Evolutionary conservation across 225 moss, liverwort and hornwort genomes (phyloP), one percentile per base, ranked within the genome.

Genomic region (Asterella californica): DNA sequence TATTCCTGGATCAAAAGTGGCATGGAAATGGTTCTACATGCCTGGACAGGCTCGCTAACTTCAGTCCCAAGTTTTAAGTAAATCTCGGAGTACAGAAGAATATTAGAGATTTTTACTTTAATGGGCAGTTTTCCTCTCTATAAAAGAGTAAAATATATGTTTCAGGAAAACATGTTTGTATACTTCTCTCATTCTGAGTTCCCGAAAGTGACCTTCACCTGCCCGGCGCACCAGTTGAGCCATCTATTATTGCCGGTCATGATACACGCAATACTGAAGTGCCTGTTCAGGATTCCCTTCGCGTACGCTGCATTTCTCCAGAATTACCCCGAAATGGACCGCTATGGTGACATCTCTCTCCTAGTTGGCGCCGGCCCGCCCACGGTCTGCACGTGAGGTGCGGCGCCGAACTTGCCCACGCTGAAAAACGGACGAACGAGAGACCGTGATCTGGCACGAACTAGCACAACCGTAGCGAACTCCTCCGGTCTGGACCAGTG

Each of bases 371-470:
- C 30, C 74, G 74, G 74, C 74, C 74, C 30, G 22, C 53, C 75
- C 75, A 54, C 75, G 75, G 75, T 57, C 55, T 36, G 34, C 75
- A 75, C 53, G 75, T 75, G 53, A 55, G 75, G 75, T 75, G 75
- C 75, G 54, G 75, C 75, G 75, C 22, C 55, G 34, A 52, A 75
- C 34, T 54, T 54, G 75, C 34, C 55, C 33, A 54, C 74, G 30
- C 52, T 27, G 14, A 32, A 27, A 15, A 15, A 17, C 30, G 32
- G 2, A n/a, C 32, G 15, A 74, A 74, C 50, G 1, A 74, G 52
- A n/a, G 27, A 30, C 50, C 11, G 74, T 33, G 27, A 50, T 48
- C 71, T 72, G 46, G 74, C 17, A 33, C 52, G 53, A 74, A 24
- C 12, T 6, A 9, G n/a, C 48, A 49, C 10, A 10, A 48, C 12